Evolutionary conservation across 768 basidiomycete species (phyloP).

Genomic region (Trametes cinnabarina): DNA sequence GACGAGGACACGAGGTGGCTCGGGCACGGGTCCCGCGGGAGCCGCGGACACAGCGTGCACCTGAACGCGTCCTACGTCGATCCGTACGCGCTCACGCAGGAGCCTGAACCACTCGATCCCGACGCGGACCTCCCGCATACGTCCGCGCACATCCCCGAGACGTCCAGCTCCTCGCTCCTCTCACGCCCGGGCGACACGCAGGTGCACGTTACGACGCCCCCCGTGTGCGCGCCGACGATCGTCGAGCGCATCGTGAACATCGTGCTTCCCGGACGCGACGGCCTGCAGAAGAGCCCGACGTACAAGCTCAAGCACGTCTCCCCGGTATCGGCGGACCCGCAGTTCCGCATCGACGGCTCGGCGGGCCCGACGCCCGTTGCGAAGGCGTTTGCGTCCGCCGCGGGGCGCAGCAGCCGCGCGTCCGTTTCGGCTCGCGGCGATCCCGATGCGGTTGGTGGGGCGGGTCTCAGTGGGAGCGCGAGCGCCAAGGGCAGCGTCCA

Average conservation of each 20-base stretch:
- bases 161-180: slow-evolving; percentile 10
- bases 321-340: slow-evolving; percentile 9
- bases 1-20: neutral
- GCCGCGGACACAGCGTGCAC: neutral
- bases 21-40: neutral
- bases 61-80: neutral
- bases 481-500: neutral
- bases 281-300: slow-evolving; percentile 7
- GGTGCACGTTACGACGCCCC: neutral
- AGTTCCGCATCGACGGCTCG: slow-evolving; percentile 15
- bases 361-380: neutral
- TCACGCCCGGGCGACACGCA: neutral
- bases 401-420: neutral
- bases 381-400: neutral
- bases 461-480: neutral
- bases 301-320: slow-evolving; percentile 16
- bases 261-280: slow-evolving; percentile 1
- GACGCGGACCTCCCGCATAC: neutral
- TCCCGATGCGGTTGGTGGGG: neutral
- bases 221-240: slow-evolving; percentile 12
- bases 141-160: slow-evolving; percentile 1
- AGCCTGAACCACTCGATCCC: neutral
- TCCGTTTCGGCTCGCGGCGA: neutral
- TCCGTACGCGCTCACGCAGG: neutral
- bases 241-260: slow-evolving; percentile 10